phyloP scores from a whole-genome alignment of 1,284 basidiomycete species.

The Sutorius eximius region DNA sequence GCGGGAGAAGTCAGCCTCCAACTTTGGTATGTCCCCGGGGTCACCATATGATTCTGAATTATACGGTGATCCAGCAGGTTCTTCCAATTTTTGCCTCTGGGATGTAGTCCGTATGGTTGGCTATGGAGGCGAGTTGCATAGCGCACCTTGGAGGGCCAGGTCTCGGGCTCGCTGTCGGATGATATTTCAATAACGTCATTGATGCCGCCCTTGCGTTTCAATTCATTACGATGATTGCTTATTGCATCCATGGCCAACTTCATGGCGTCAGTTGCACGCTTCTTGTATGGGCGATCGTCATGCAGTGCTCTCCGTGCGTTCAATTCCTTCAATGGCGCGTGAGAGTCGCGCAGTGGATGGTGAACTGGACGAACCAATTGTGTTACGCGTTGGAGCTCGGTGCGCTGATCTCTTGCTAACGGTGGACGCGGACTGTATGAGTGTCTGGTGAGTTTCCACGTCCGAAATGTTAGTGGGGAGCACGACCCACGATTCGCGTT shows the following conservation, averaged over 20 bases:
- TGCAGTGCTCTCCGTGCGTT: slow-evolving; percentile 14
- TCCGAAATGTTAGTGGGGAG: not conserved
- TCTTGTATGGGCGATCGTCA: slow-evolving; percentile 19
- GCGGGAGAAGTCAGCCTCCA: slow-evolving; percentile 7
- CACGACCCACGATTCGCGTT: slow-evolving; percentile 13
- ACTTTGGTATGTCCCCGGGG: not conserved
- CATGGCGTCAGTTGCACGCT: slow-evolving; percentile 21
- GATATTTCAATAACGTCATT: slow-evolving; percentile 29
- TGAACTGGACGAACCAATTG: slow-evolving; percentile 18
- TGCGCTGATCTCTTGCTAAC: slow-evolving; percentile 6
- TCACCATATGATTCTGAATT: not conserved
- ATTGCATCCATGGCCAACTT: slow-evolving; percentile 16
- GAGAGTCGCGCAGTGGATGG: not conserved
- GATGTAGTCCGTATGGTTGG: not conserved
- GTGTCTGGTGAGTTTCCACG: not conserved
- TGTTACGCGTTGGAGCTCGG: slow-evolving; percentile 29
- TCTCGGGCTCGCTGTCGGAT: slow-evolving; percentile 34
- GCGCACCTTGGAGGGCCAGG: slow-evolving; percentile 25
- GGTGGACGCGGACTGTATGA: not conserved
- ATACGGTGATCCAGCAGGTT: not conserved
- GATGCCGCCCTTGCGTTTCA: slow-evolving; percentile 27
- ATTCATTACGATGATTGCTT: not conserved
- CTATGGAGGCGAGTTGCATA: not conserved
- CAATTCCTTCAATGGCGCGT: slow-evolving; percentile 25
- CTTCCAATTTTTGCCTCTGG: slow-evolving; percentile 24